Base-by-base conservation (phyloP, 129 eudicot species). In the Flaveria brownii region DNA sequence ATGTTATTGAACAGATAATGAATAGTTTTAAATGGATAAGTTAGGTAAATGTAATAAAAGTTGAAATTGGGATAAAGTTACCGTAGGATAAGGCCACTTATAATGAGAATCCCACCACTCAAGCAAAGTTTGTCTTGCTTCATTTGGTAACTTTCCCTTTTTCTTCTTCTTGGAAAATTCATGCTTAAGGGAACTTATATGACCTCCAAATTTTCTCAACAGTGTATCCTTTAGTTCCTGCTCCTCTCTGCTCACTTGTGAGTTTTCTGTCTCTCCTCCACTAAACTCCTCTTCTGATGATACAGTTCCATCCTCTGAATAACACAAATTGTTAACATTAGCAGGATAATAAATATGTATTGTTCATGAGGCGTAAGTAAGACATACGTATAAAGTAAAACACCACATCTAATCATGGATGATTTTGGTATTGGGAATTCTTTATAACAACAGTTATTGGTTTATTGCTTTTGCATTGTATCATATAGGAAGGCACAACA, bases 1-100 rank as follows among this genome's bases (percentile, higher is more conserved):
- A 28, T 36, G 41, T 36, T 4, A 36, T 36, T 36, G 41, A 36
- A 36, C 1, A 5, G 6, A 36, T 36, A 36, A 36, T 36, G 41
- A 5, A 0, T 7, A 5, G 7, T 36, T 36, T 36, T 2, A 5
- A 4, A 36, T 5, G 6, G 41, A 36, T 36, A 36, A 43, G 49
- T 12, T 45, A 45, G 49, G 49, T 2, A 45, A 45, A 45, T 45
- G 49, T 14, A 45, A 45, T 45, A 36, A 36, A 36, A 36, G 41
- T 36, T 36, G 41, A 36, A 36, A 65, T 1, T 6, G 50, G 42
- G 25, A 11, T 65, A 5, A 52, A 68, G 86, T 77, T 72, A 93
- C 98, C 51, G 98, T 94, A 26, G 98, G 98, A 51, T 94, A 94
- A 14, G 98, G 98, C 98, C 98, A 94, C 76, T 89, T 94, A 39